These are phyloP conservation scores for Penicillium sp. DNA, from an alignment of 2,329 filamentous ascomycete species.

Conservation along the genomic window DNA sequence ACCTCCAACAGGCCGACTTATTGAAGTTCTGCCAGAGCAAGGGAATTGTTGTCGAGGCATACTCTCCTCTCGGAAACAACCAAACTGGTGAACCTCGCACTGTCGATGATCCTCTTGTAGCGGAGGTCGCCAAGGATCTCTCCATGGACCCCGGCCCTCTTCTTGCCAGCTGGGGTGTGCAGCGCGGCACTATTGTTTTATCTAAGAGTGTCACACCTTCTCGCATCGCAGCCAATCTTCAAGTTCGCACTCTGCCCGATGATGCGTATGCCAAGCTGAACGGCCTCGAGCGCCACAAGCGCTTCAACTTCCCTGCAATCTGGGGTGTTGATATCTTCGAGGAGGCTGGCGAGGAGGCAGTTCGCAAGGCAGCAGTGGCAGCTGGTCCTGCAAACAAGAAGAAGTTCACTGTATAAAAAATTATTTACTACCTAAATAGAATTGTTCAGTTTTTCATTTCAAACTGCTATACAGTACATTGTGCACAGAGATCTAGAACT, in stretches of 20 bases:
- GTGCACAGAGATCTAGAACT: too few relatives aligned
- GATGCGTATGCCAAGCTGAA: conserved; percentile 32
- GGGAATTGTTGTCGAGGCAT: conserved; percentile 62
- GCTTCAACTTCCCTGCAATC: conserved; percentile 37
- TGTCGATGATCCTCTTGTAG: conserved; percentile 62
- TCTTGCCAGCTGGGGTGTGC: conserved; percentile 58
- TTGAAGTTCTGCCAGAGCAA: conserved; percentile 57
- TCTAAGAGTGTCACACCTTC: conserved; percentile 59
- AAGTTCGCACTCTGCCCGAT: conserved; percentile 34
- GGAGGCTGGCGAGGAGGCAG: conserved; percentile 31
- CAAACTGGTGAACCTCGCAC: conserved; percentile 51
- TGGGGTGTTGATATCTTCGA: conserved; percentile 43
- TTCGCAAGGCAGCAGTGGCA: conserved; percentile 22
- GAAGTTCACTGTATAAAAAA: conserved; percentile 28
- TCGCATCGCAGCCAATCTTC: conserved; percentile 53
- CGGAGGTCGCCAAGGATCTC: conserved; percentile 64
- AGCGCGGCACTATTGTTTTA: conserved; percentile 58
- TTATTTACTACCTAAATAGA: too few relatives aligned
- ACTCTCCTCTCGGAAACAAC: conserved; percentile 56
- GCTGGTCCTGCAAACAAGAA: conserved; percentile 21
- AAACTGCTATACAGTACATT: too few relatives aligned
- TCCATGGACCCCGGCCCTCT: conserved; percentile 61
- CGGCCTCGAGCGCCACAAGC: conserved; percentile 36
- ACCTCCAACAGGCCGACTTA: conserved; percentile 52
- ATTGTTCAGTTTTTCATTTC: too few relatives aligned